phyloP scores from a whole-genome alignment of 2,329 filamentous ascomycete genomes.

The Neofusicoccum sp. region DNA sequence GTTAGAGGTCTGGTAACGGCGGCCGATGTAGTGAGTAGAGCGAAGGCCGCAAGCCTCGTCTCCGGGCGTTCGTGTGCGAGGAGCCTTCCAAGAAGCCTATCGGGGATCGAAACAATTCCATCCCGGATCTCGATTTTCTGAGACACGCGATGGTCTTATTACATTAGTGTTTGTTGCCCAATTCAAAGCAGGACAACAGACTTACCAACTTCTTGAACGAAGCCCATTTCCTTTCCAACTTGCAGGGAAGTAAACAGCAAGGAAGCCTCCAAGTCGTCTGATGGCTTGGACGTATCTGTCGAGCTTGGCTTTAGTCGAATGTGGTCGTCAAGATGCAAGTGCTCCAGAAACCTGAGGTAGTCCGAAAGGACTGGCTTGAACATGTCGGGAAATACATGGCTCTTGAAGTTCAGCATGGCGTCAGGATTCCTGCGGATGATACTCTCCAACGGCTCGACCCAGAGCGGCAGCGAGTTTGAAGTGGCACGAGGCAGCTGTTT shows the following conservation, averaged over 20 bases:
- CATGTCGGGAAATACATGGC: conserved; percentile 51
- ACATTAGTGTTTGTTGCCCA: not conserved
- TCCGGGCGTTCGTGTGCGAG: conserved; percentile 39
- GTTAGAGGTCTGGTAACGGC: conserved; percentile 75
- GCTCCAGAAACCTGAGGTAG: conserved; percentile 44
- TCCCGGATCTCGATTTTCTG: conserved; percentile 31
- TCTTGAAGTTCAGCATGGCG: conserved; percentile 44
- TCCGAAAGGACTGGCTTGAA: conserved; percentile 45
- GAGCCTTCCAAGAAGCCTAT: conserved; percentile 41
- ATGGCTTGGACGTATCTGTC: not conserved
- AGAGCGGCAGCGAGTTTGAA: conserved; percentile 32
- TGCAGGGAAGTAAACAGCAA: conserved; percentile 45
- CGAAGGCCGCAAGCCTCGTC: conserved; percentile 78
- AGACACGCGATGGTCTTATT: conserved; percentile 30
- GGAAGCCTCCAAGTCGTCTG: conserved; percentile 32
- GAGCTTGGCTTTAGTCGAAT: conserved; percentile 24
- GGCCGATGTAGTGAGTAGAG: conserved; percentile 75
- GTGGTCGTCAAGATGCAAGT: conserved; percentile 39
- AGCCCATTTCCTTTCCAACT: conserved; percentile 50
- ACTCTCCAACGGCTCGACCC: conserved; percentile 42
- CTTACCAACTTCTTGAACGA: conserved; percentile 45
- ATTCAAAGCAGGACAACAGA: not conserved
- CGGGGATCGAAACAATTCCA: conserved; percentile 57
- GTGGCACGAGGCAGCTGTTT: not conserved
- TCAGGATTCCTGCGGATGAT: conserved; percentile 38